Evolutionary conservation across 805 yeast species (phyloP), one percentile per base, ranked within the genome.

Genomic region (Komagataella phaffii): DNA sequence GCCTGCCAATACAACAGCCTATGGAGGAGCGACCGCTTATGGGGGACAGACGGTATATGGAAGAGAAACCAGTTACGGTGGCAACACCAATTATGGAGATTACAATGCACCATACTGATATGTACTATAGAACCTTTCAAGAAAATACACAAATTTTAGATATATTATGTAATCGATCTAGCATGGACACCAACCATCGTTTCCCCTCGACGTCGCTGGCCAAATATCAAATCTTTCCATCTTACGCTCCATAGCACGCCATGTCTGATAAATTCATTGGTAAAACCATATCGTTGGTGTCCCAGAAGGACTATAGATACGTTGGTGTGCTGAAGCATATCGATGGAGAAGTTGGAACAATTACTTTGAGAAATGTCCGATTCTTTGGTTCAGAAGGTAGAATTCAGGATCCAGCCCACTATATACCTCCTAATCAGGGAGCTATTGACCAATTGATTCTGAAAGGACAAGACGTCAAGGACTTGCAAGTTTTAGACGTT

Each of bases 381-480:
- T 81, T 88, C 50, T 83, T 83, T 57, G 99, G 98, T 52, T 86
- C 97, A 18, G 98, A 91, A 66, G 96, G 96, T 30, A 79, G 98
- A 60, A 73, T 84, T 57, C 68, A 71, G 12, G 88, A 85, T 64
- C 83, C 86, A 3, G 70, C 75, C 14, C 73, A 77, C 56, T 95
- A 88, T 64, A 76, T 79, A 52, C 84, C 95, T 6, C 82, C 87
- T 17, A 67, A 73, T n/a, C 74, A 73, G 44, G 80, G 75, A 46
- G 75, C 83, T 14, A 87, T 80, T 66, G 90, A 86, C 24, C 78
- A 77, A 53, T 88, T 93, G 50, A 86, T 85, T 52, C 85, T 93
- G 65, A 80, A 90, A 58, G 99, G 99, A 44, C 79, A 86, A 23
- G 97, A 91, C 60, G 97, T 93, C 19, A 85, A 87, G 68, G 96